A percentile compares a stretch with the other conserved stretches of the same genome.
phyloP scores from a whole-genome alignment of 345 rosid genomes.

The Sisymbrium altissimum region DNA sequence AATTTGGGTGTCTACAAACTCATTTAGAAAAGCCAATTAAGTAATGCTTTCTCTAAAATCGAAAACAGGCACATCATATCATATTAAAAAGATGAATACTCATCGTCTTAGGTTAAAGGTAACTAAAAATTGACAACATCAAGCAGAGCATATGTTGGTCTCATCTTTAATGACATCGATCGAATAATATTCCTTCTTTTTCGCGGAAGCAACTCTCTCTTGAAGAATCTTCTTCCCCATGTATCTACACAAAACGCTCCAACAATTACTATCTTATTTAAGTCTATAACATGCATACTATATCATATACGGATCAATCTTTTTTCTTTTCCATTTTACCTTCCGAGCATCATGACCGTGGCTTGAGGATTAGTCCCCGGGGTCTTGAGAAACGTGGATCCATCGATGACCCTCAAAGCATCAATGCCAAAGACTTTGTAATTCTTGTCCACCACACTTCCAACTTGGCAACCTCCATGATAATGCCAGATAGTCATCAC shows the following conservation, averaged over 20 bases:
- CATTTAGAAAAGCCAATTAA: too few species aligned
- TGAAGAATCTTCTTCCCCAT: slow-evolving; percentile 43
- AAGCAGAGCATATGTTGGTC: not conserved
- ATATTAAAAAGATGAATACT: too few species aligned
- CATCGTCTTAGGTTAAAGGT: too few species aligned
- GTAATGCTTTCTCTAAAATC: too few species aligned
- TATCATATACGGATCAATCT: not conserved
- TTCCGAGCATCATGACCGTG: slow-evolving; percentile 73
- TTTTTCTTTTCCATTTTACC: slow-evolving; percentile 31
- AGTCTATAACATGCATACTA: not conserved
- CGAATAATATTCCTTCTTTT: not conserved
- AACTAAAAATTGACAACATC: not conserved
- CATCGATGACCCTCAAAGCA: slow-evolving; percentile 51
- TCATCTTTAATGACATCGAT: not conserved
- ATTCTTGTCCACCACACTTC: slow-evolving; percentile 49
- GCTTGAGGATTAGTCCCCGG: slow-evolving; percentile 77
- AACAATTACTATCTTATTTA: not conserved
- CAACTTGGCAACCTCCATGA: slow-evolving; percentile 65
- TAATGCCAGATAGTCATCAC: slow-evolving; percentile 69
- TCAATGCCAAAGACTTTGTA: slow-evolving; percentile 54
- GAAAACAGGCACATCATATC: too few species aligned
- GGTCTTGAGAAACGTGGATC: slow-evolving; percentile 46
- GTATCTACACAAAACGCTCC: slow-evolving; percentile 31
- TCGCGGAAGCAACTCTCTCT: slow-evolving; percentile 14
- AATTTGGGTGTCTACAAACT: too few species aligned